Conservation (phyloP, 1,139 yeast genomes). For the Lodderomyces metapsilosis region DNA sequence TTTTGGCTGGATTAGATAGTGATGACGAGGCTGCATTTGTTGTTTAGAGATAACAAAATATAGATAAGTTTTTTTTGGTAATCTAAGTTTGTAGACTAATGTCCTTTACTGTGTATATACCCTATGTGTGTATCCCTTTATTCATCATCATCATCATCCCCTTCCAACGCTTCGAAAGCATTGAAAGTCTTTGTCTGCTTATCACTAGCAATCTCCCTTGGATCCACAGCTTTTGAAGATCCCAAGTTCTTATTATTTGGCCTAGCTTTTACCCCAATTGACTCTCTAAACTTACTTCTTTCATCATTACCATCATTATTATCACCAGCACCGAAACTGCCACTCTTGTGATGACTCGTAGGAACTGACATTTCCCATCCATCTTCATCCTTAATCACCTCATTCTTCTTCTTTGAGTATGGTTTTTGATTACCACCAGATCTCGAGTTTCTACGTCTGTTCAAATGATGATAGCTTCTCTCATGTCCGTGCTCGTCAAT, state of each 20-base stretch:
- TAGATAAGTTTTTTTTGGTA: not conserved
- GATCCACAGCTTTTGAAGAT: constrained; percentile 69
- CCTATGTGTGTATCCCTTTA: too few species aligned
- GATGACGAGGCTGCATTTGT: constrained; percentile 37
- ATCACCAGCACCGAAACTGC: constrained; percentile 25
- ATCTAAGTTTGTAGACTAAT: too few species aligned
- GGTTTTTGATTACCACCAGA: constrained; percentile 44
- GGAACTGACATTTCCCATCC: constrained; percentile 69
- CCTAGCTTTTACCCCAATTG: constrained; percentile 47
- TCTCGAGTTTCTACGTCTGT: constrained; percentile 62
- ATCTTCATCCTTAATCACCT: constrained; percentile 59
- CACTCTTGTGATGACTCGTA: constrained; percentile 18
- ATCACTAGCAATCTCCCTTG: constrained; percentile 68
- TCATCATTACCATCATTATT: constrained; percentile 37
- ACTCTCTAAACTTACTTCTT: constrained; percentile 43
- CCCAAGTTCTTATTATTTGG: constrained; percentile 76
- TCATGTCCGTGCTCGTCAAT: constrained; percentile 49
- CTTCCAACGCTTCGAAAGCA: constrained; percentile 77
- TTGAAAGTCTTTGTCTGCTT: constrained; percentile 65
- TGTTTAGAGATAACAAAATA: constrained; percentile 18
- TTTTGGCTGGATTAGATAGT: constrained; percentile 36
- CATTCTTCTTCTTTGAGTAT: constrained; percentile 57
- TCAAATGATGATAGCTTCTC: constrained; percentile 48
- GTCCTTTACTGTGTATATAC: too few species aligned
- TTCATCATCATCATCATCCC: constrained; percentile 41